Percentiles rank a stretch among this genome's conserved stretches.
Evolutionary conservation across 2,329 filamentous ascomycete genomes (phyloP).

Genomic region (Aspergillus ruber): DNA sequence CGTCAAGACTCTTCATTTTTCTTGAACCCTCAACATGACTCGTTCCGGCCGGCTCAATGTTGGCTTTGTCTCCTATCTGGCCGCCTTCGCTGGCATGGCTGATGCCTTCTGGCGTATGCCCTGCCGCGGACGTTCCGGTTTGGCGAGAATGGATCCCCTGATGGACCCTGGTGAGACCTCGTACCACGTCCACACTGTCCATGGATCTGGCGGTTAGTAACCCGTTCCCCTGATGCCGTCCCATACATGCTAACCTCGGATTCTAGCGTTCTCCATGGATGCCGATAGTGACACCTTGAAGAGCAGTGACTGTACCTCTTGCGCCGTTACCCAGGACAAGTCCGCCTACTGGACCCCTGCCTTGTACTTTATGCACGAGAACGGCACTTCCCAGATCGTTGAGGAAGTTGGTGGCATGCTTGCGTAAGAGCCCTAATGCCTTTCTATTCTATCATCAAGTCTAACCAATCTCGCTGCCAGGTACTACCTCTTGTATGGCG

Average conservation of each 20-base stretch:
- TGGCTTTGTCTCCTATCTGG: slow-evolving; percentile 19
- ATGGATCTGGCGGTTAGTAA: slow-evolving; percentile 67
- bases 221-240: neutral
- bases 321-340: slow-evolving; percentile 70
- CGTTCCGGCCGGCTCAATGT: slow-evolving; percentile 10
- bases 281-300: slow-evolving; percentile 54
- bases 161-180: slow-evolving; percentile 56
- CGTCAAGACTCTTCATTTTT: slow-evolving; percentile 4
- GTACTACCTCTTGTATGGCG: slow-evolving; percentile 75
- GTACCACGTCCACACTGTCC: slow-evolving; percentile 66
- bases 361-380: slow-evolving; percentile 68
- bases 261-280: slow-evolving; percentile 59
- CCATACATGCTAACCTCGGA: slow-evolving; percentile 5
- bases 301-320: slow-evolving; percentile 67
- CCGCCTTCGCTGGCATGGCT: slow-evolving; percentile 30
- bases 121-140: slow-evolving; percentile 63
- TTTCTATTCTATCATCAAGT: slow-evolving; percentile 1
- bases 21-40: slow-evolving; percentile 10
- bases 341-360: slow-evolving; percentile 83
- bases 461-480: slow-evolving; percentile 34
- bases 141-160: slow-evolving; percentile 72
- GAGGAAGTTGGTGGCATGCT: slow-evolving; percentile 75
- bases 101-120: slow-evolving; percentile 86
- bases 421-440: slow-evolving; percentile 53
- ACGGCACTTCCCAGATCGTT: slow-evolving; percentile 63